Evolutionary conservation across 169 alveolate species (phyloP), one percentile per base, ranked within the genome.

Genomic region (Eimeria maxima): DNA sequence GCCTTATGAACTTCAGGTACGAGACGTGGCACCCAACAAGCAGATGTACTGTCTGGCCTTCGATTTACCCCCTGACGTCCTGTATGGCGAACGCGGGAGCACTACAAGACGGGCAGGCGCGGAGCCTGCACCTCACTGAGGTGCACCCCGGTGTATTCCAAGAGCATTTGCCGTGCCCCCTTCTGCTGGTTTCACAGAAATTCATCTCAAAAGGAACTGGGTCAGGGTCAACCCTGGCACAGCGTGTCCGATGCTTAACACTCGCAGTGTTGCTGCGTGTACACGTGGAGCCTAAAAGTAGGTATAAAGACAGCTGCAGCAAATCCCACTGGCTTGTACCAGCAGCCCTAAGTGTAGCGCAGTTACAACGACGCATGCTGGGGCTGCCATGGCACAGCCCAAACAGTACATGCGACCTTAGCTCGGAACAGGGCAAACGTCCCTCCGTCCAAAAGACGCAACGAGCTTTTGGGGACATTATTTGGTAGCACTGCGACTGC

Each of bases 11-110:
- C 65, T 60, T 76, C 94, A 95, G 95, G 97, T 95, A 22, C 73
- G 97, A 16, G 96, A 91, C 55, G 97, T 95, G 38, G 97, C 97
- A 2, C 97, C 97, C 3, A 78, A 90, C 88, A 95, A 95, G 67
- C 93, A 96, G 29, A 95, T 95, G 97, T 95, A 90, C 50, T 91
- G 96, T 71, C 83, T 95, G 33, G 55, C 88, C 20, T 95, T 95
- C 50, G 94, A 81, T 10, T 44, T 95, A 4, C 97, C 97, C 5
- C 74, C 24, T 29, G 42, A 60, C 10, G 27, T 91, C 7, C 95
- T 91, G 4, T 71, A 55, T 38, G 84, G 65, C 80, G 81, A 57
- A 60, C 10, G 20, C 78, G 44, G 69, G 45, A 45, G 63, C 60
- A 76, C 44, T 10, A 47, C 29, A 7, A n/a, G 38, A 13, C 60